phyloP scores from a whole-genome alignment of 768 basidiomycete species.

The Serendipita sp. region DNA sequence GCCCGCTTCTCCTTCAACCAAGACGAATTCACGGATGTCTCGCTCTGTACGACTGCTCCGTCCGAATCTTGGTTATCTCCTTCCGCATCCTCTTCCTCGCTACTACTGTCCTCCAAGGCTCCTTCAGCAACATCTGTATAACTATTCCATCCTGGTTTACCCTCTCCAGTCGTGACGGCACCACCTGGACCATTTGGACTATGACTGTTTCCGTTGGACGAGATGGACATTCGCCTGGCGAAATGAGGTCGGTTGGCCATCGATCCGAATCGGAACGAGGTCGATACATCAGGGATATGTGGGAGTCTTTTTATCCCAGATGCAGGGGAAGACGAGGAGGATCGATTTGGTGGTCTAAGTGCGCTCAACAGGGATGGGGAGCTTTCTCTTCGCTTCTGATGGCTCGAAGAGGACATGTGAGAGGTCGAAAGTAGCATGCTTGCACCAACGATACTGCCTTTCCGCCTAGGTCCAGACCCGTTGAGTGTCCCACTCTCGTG shows the following conservation, averaged over 20 bases:
- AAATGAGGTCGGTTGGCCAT: neutral
- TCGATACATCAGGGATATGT: neutral
- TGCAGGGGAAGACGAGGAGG: neutral
- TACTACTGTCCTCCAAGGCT: constrained; percentile 24
- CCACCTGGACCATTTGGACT: neutral
- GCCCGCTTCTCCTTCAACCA: neutral
- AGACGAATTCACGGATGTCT: neutral
- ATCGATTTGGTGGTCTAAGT: neutral
- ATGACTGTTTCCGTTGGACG: neutral
- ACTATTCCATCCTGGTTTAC: neutral
- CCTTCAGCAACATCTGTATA: constrained; percentile 11
- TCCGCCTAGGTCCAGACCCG: neutral
- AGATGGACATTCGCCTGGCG: neutral
- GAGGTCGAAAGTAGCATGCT: neutral
- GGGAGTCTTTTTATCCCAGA: neutral
- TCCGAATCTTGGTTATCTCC: constrained; percentile 12
- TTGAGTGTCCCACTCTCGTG: neutral
- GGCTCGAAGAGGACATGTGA: neutral
- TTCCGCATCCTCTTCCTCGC: constrained; percentile 19
- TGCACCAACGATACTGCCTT: neutral
- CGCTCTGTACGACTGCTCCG: neutral
- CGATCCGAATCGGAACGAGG: neutral
- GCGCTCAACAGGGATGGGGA: neutral
- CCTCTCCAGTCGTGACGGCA: neutral
- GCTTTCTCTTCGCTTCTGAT: neutral